Conservation (phyloP, 1,139 yeast species). For the Sugiyamaella xylanicola region DNA sequence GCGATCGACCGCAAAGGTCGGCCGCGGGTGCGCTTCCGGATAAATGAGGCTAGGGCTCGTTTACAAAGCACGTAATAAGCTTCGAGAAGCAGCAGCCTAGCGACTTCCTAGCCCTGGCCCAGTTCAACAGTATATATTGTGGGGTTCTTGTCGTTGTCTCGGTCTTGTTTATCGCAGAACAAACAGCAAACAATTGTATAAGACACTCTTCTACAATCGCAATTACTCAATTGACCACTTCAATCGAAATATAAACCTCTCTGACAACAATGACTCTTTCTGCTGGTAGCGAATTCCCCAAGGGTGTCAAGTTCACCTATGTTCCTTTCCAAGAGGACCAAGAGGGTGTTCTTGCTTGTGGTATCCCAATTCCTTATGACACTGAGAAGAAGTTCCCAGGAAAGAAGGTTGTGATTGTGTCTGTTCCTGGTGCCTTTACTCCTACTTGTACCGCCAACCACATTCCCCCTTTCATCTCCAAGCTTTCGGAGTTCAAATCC, state of each 20-base stretch:
- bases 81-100: not conserved
- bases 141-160: conserved; percentile 1
- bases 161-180: not conserved
- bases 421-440: conserved; percentile 92
- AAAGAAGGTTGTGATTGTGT: conserved; percentile 66
- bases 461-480: conserved; percentile 70
- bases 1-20: not conserved
- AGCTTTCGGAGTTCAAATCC: conserved; percentile 55
- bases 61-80: not conserved
- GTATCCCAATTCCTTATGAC: conserved; percentile 55
- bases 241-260: not conserved
- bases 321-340: conserved; percentile 55
- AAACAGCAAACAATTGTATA: not conserved
- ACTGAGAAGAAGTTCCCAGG: conserved; percentile 52
- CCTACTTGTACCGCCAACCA: conserved; percentile 85
- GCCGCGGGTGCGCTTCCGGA: not conserved
- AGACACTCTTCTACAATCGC: not conserved
- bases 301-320: conserved; percentile 56
- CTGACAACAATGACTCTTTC: conserved; percentile 27
- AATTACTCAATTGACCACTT: not conserved
- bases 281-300: conserved; percentile 49
- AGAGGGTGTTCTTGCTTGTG: conserved; percentile 53
- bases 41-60: conserved; percentile 3
- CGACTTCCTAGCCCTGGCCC: not conserved
- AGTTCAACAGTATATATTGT: conserved; percentile 1